Evolutionary conservation across 352 stramenopile species (phyloP).

Genomic region (Pythium rishiriense): DNA sequence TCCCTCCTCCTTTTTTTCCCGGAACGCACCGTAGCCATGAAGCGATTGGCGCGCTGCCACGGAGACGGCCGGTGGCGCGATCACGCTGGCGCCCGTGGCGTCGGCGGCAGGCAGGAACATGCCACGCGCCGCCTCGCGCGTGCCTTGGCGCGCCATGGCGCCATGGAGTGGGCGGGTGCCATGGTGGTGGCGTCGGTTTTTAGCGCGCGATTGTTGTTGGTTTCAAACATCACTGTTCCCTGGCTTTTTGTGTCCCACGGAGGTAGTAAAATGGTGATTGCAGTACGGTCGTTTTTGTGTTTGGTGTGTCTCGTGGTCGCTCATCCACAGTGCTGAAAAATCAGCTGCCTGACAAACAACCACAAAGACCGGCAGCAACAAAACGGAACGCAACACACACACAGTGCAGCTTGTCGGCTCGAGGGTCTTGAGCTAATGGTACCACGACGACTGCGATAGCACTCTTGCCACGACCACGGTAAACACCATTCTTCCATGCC

Average conservation of each 20-base stretch:
- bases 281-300: too few species aligned
- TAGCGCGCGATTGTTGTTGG: background rate
- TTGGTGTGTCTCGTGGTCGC: background rate
- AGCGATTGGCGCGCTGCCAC: background rate
- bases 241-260: background rate
- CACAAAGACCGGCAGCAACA: slow-evolving; percentile 11
- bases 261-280: background rate
- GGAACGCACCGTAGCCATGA: background rate
- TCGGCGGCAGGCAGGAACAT: slow-evolving; percentile 17
- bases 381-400: slow-evolving; percentile 27
- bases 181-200: background rate
- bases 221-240: background rate
- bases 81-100: background rate
- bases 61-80: slow-evolving; percentile 9
- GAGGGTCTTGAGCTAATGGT: too few species aligned
- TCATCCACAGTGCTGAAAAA: background rate
- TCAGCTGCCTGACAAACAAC: background rate
- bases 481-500: too few species aligned
- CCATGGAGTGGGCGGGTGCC: background rate
- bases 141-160: background rate
- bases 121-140: background rate
- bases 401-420: background rate
- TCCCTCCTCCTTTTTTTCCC: background rate
- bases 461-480: too few species aligned
- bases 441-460: background rate